phyloP scores from a whole-genome alignment of 768 basidiomycete genomes.

The Boletus fagicola region DNA sequence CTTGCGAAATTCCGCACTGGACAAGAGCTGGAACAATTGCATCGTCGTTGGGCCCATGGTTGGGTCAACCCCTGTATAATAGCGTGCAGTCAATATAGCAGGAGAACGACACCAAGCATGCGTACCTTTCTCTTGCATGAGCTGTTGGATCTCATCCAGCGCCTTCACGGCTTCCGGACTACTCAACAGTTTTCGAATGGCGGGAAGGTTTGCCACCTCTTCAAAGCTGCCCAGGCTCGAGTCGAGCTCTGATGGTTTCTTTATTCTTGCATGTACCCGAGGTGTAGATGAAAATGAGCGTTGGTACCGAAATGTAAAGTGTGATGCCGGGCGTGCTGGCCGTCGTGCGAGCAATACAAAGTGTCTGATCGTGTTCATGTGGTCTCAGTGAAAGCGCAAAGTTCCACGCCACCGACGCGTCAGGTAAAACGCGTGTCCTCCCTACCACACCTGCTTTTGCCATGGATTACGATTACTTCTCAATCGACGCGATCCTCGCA shows the following conservation, averaged over 20 bases:
- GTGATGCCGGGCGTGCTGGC: constrained; percentile 13
- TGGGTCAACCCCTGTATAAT: constrained; percentile 46
- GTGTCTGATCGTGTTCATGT: constrained; percentile 26
- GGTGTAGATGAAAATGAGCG: constrained; percentile 34
- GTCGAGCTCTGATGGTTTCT: constrained; percentile 29
- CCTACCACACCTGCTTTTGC: not conserved
- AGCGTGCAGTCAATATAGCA: not conserved
- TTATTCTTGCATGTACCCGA: constrained; percentile 29
- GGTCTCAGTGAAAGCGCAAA: not conserved
- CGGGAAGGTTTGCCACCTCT: constrained; percentile 37
- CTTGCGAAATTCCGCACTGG: constrained; percentile 51
- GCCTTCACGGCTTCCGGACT: constrained; percentile 52
- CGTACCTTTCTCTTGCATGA: constrained; percentile 51
- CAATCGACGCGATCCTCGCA: constrained; percentile 85
- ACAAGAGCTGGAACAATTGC: constrained; percentile 54
- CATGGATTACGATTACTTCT: constrained; percentile 94
- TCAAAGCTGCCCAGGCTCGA: constrained; percentile 42
- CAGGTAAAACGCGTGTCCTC: not conserved
- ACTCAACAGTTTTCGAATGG: constrained; percentile 48
- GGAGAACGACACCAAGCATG: not conserved
- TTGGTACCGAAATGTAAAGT: constrained; percentile 9
- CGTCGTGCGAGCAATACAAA: constrained; percentile 15
- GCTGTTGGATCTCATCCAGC: constrained; percentile 41
- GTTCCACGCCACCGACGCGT: constrained; percentile 26
- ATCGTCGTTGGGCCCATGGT: constrained; percentile 46